These are phyloP conservation scores for Protostelium mycophagum DNA, from an alignment of 78 protist genomes.

Conservation along the genomic window DNA sequence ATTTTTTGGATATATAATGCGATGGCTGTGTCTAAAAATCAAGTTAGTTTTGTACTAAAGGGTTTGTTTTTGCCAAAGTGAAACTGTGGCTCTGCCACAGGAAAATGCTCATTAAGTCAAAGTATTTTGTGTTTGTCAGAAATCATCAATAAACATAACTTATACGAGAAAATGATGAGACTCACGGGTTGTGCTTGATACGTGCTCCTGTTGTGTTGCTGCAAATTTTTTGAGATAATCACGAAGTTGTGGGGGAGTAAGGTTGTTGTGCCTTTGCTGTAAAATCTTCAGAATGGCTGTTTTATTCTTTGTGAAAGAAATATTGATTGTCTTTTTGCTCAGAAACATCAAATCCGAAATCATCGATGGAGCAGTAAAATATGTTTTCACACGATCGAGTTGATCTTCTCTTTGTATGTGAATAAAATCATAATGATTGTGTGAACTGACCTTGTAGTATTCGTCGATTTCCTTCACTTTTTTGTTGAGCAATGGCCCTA, in stretches of 20 bases:
- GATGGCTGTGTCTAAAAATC: conserved; percentile 28
- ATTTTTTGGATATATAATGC: conserved; percentile 22
- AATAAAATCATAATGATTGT: conserved; percentile 25
- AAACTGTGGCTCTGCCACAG: too few species aligned
- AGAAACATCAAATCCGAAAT: too few species aligned
- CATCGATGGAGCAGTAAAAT: too few species aligned
- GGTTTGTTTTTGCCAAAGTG: too few species aligned
- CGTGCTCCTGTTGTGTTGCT: conserved; percentile 35
- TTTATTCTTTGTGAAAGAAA: too few species aligned
- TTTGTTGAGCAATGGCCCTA: conserved; percentile 60
- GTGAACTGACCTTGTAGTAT: conserved; percentile 33
- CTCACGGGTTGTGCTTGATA: conserved; percentile 9
- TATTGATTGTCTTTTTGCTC: too few species aligned
- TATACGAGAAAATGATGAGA: not conserved
- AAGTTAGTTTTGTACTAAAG: too few species aligned
- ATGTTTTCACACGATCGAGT: conserved; percentile 15
- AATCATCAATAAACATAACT: not conserved
- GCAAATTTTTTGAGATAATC: conserved; percentile 18
- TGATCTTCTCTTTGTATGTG: conserved; percentile 28
- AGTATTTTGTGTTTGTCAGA: too few species aligned
- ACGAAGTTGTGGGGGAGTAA: not conserved
- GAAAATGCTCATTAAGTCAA: too few species aligned
- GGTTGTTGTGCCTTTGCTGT: conserved; percentile 6
- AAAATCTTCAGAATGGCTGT: not conserved
- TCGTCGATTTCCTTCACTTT: conserved; percentile 44